Percentiles rank a stretch among this genome's conserved stretches.
phyloP scores from a whole-genome alignment of 2,329 filamentous ascomycete species.

The Fusarium verrucosum region DNA sequence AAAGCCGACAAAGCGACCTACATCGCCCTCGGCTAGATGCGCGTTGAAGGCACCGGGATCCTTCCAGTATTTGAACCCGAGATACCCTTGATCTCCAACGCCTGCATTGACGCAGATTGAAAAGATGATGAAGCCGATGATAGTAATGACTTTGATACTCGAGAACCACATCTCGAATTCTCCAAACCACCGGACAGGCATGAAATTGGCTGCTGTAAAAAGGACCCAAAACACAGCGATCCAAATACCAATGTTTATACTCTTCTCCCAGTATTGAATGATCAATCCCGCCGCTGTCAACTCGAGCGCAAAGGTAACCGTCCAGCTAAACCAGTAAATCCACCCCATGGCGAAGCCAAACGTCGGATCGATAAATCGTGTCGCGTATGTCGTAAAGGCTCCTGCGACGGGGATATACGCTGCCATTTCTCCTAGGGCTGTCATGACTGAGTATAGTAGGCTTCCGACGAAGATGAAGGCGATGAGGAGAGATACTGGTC shows the following conservation, averaged over 20 bases:
- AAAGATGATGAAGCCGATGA: constrained; percentile 65
- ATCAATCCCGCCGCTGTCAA: constrained; percentile 66
- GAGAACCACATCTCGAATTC: constrained; percentile 71
- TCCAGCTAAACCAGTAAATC: constrained; percentile 71
- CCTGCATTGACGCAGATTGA: constrained; percentile 58
- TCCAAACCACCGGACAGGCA: constrained; percentile 66
- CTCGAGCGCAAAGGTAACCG: constrained; percentile 67
- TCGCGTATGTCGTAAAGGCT: constrained; percentile 62
- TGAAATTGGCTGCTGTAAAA: constrained; percentile 64
- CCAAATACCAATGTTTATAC: constrained; percentile 65
- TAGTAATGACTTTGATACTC: constrained; percentile 67
- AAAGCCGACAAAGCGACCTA: constrained; percentile 66
- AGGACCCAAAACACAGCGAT: constrained; percentile 66
- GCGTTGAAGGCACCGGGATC: constrained; percentile 58
- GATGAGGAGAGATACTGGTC: constrained; percentile 21
- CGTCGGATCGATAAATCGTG: constrained; percentile 63
- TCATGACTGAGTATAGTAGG: constrained; percentile 22
- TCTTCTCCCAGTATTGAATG: constrained; percentile 67
- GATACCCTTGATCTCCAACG: constrained; percentile 61
- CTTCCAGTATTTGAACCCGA: constrained; percentile 53
- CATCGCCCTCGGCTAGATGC: constrained; percentile 57
- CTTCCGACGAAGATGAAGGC: constrained; percentile 26
- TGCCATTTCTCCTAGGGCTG: constrained; percentile 62
- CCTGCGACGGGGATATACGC: constrained; percentile 65
- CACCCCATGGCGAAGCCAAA: constrained; percentile 66